phyloP scores from a whole-genome alignment of 257 asterid species.

The Solanum chmielewskii region DNA sequence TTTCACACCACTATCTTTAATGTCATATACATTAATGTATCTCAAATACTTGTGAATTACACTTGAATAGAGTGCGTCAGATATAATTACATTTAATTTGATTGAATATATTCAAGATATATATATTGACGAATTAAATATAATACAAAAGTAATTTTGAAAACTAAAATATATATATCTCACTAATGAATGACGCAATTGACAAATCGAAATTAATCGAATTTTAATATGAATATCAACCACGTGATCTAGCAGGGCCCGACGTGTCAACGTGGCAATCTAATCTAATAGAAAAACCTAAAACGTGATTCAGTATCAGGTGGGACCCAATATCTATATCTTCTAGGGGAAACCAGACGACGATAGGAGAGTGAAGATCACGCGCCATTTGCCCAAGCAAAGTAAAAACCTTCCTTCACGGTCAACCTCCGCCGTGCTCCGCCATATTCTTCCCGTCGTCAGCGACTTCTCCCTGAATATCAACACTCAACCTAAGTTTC shows the following conservation, averaged over 20 bases:
- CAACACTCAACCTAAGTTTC: not conserved
- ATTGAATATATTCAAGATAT: rapidly evolving
- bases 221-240: not conserved
- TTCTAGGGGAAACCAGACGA: not conserved
- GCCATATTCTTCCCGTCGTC: not conserved
- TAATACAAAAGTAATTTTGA: not conserved
- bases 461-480: not conserved
- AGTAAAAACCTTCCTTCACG: not conserved
- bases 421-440: not conserved
- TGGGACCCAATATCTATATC: not conserved
- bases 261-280: not conserved
- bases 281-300: not conserved
- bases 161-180: not conserved
- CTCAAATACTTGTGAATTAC: not conserved
- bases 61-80: not conserved
- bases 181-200: not conserved
- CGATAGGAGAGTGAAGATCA: not conserved
- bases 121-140: not conserved
- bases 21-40: not conserved
- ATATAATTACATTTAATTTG: not conserved
- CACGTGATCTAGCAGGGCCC: not conserved
- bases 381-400: not conserved
- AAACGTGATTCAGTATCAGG: not conserved
- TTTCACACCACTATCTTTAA: not conserved
- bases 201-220: rapidly evolving